Evolutionary conservation across 208 protist genomes (phyloP).

Genomic region (Entamoeba dispar): DNA sequence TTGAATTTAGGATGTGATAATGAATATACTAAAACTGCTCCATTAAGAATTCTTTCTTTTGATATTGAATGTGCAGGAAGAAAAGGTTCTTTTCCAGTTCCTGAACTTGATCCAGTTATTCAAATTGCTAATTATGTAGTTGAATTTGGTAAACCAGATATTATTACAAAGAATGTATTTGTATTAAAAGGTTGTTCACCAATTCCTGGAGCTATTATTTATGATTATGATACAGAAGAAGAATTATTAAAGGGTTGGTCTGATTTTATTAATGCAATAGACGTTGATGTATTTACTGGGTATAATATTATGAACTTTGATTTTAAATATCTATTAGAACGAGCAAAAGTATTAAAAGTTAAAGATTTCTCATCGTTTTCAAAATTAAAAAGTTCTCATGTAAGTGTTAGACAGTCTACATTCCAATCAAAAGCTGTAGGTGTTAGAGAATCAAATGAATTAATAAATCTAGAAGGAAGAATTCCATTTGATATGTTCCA

Average conservation of each 20-base stretch:
- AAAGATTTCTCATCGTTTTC: conserved; percentile 37
- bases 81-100: conserved; percentile 85
- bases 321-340: conserved; percentile 84
- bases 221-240: conserved; percentile 62
- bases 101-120: conserved; percentile 93
- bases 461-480: conserved; percentile 62
- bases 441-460: conserved; percentile 74
- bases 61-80: conserved; percentile 89
- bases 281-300: conserved; percentile 75
- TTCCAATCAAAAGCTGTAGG: conserved; percentile 88
- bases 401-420: conserved; percentile 29
- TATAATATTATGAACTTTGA: conserved; percentile 99
- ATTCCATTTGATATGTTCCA: conserved; percentile 82
- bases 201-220: conserved; percentile 47
- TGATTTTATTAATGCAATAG: conserved; percentile 50
- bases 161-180: conserved; percentile 56
- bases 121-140: conserved; percentile 63
- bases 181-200: conserved; percentile 1
- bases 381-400: neutral
- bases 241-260: conserved; percentile 48
- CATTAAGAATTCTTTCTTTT: conserved; percentile 88
- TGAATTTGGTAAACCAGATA: conserved; percentile 18
- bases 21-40: conserved; percentile 76
- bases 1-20: conserved; percentile 19
- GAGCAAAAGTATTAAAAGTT: conserved; percentile 59